These are phyloP conservation scores for Pichia sp. DNA, from an alignment of 1,139 yeast species.

Conservation along the genomic window DNA sequence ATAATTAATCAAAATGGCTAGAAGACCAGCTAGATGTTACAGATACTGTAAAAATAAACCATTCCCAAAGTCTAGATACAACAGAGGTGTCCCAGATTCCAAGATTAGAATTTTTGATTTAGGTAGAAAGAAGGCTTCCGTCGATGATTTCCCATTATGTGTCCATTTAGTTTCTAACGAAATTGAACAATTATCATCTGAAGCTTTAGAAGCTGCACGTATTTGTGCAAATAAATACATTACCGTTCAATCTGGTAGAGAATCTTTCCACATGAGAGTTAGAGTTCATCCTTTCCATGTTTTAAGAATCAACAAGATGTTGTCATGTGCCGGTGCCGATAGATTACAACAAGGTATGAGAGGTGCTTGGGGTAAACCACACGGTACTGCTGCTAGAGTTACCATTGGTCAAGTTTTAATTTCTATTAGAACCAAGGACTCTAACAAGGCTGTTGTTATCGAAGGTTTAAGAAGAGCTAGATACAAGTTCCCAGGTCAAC, in stretches of 20 bases:
- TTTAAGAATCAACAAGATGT: slow-evolving; percentile 99
- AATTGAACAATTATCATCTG: slow-evolving; percentile 97
- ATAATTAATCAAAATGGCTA: slow-evolving; percentile 75
- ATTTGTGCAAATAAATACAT: slow-evolving; percentile 99
- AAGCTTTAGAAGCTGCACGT: slow-evolving; percentile 99
- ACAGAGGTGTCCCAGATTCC: slow-evolving; percentile 99
- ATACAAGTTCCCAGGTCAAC: slow-evolving; percentile 99
- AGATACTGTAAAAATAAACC: slow-evolving; percentile 99
- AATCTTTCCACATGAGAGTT: slow-evolving; percentile 99
- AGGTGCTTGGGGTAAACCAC: slow-evolving; percentile 99
- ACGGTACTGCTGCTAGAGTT: slow-evolving; percentile 99
- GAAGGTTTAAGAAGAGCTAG: slow-evolving; percentile 99
- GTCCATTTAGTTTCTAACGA: slow-evolving; percentile 99
- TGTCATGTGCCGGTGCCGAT: slow-evolving; percentile 99
- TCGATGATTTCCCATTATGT: slow-evolving; percentile 99
- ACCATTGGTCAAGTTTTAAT: slow-evolving; percentile 96
- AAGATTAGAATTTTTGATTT: slow-evolving; percentile 98
- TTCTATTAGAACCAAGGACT: slow-evolving; percentile 98
- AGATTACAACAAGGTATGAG: slow-evolving; percentile 99
- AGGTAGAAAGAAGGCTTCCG: slow-evolving; percentile 99
- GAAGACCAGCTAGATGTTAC: slow-evolving; percentile 99
- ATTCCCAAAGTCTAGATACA: slow-evolving; percentile 99
- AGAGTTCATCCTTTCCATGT: slow-evolving; percentile 99
- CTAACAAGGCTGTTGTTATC: slow-evolving; percentile 93
- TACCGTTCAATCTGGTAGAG: slow-evolving; percentile 97